These are phyloP conservation scores for Symbiodinium pilosum DNA, from an alignment of 73 alveolate species.

Conservation along the genomic window DNA sequence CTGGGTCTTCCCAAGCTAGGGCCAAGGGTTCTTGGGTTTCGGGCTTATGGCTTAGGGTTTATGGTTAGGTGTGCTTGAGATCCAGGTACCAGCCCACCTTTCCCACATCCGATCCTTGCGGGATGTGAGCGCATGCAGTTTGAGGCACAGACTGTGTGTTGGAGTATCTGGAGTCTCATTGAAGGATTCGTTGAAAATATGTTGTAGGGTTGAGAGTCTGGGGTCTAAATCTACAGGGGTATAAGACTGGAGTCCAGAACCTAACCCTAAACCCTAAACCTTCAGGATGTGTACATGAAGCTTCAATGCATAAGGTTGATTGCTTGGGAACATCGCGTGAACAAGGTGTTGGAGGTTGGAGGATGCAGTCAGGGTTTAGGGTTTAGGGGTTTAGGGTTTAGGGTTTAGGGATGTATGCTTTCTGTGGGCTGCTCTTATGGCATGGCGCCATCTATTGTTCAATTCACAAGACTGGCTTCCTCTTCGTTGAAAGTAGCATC, in stretches of 20 bases:
- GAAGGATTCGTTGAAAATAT: neutral
- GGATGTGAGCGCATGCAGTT: constrained; percentile 32
- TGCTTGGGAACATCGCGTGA: neutral
- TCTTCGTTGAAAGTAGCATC: too few species aligned
- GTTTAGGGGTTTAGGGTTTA: neutral
- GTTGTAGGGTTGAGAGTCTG: neutral
- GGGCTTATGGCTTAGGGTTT: too few species aligned
- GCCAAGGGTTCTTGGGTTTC: too few species aligned
- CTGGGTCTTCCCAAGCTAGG: neutral
- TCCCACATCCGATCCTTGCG: constrained; percentile 40
- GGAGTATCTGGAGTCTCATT: neutral
- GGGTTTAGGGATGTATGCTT: neutral
- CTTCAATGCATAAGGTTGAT: neutral
- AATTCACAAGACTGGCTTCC: too few species aligned
- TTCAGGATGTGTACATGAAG: too few species aligned
- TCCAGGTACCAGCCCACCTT: constrained; percentile 35
- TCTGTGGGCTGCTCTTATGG: too few species aligned
- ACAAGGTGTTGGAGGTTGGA: too few species aligned
- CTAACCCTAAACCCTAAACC: neutral
- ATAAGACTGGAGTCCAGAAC: neutral
- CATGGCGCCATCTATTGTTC: too few species aligned
- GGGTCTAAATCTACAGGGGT: neutral
- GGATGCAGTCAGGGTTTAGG: neutral
- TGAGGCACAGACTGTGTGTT: neutral
- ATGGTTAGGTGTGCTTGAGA: neutral